Conservation (phyloP, 352 stramenopile genomes). For the Phytophthora meadii region DNA sequence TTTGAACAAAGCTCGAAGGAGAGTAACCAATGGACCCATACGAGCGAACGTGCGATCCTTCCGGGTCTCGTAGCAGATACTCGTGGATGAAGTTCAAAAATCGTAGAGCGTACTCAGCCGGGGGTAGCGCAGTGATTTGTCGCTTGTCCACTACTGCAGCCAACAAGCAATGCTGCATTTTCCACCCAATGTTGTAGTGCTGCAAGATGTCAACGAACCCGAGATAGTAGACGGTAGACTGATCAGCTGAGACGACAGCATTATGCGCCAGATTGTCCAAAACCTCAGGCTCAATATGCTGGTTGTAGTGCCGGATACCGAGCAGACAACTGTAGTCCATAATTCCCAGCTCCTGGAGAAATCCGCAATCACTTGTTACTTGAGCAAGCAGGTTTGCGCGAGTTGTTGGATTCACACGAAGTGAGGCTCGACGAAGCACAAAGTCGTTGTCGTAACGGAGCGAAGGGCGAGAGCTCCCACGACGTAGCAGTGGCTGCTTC, state of each 20-base stretch:
- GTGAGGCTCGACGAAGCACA: constrained; percentile 65
- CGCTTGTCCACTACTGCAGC: constrained; percentile 76
- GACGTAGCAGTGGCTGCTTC: constrained; percentile 60
- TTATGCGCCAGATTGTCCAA: constrained; percentile 74
- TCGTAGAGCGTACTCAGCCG: constrained; percentile 83
- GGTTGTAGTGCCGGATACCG: constrained; percentile 70
- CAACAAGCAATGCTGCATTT: constrained; percentile 83
- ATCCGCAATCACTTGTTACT: constrained; percentile 85
- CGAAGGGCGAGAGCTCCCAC: constrained; percentile 60
- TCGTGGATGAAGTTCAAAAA: constrained; percentile 90
- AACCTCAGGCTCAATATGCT: constrained; percentile 50
- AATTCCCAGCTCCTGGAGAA: constrained; percentile 86
- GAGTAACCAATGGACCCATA: constrained; percentile 75
- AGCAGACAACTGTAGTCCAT: constrained; percentile 91
- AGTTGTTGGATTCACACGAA: constrained; percentile 76
- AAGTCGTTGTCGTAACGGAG: constrained; percentile 86
- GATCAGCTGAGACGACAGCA: constrained; percentile 78
- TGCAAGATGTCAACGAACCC: constrained; percentile 89
- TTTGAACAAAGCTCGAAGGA: constrained; percentile 32
- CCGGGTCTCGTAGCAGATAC: constrained; percentile 74
- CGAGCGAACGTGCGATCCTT: constrained; percentile 63
- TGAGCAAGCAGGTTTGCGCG: constrained; percentile 79
- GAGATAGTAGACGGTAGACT: constrained; percentile 81
- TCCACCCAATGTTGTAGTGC: constrained; percentile 87
- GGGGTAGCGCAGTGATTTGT: constrained; percentile 81